Conservation (phyloP, 176 grass and related monocot genomes). For the Zea mays region DNA sequence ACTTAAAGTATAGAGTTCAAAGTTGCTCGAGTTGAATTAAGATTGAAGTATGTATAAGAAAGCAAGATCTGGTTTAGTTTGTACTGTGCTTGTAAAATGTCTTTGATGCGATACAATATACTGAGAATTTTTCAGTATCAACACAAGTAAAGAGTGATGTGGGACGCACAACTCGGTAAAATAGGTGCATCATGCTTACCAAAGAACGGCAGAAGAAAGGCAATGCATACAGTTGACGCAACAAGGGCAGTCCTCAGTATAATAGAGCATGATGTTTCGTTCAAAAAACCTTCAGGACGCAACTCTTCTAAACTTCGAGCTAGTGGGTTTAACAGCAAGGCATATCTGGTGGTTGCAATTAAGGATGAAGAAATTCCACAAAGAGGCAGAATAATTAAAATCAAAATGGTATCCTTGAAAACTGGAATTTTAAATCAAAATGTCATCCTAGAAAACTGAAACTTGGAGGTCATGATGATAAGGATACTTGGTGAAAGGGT, state of each 20-base stretch:
- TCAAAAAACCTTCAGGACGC: slow-evolving; percentile 49
- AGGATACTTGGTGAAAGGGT: slow-evolving; percentile 98
- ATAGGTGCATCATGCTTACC: slow-evolving; percentile 45
- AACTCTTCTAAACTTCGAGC: slow-evolving; percentile 90
- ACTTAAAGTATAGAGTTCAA: background rate
- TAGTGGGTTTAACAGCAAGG: slow-evolving; percentile 79
- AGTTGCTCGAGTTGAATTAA: background rate
- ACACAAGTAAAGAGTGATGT: background rate
- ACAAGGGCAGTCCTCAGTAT: slow-evolving; percentile 72
- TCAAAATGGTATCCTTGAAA: slow-evolving; percentile 25
- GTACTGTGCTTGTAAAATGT: background rate
- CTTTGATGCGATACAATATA: background rate
- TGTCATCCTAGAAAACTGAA: slow-evolving; percentile 23
- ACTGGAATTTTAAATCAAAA: slow-evolving; percentile 29
- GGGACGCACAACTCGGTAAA: background rate
- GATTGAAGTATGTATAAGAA: background rate
- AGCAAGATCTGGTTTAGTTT: background rate
- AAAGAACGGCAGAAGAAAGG: slow-evolving; percentile 87
- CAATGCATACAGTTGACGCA: slow-evolving; percentile 75
- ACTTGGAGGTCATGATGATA: slow-evolving; percentile 8
- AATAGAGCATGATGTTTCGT: slow-evolving; percentile 50
- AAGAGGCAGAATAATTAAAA: slow-evolving; percentile 12
- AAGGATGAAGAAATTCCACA: slow-evolving; percentile 41
- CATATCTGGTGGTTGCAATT: slow-evolving; percentile 70
- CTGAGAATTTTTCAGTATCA: background rate